Evolutionary conservation across 108 stramenopile species (phyloP), one percentile per base, ranked within the genome.

Genomic region (Fragilariopsis cylindrus): DNA sequence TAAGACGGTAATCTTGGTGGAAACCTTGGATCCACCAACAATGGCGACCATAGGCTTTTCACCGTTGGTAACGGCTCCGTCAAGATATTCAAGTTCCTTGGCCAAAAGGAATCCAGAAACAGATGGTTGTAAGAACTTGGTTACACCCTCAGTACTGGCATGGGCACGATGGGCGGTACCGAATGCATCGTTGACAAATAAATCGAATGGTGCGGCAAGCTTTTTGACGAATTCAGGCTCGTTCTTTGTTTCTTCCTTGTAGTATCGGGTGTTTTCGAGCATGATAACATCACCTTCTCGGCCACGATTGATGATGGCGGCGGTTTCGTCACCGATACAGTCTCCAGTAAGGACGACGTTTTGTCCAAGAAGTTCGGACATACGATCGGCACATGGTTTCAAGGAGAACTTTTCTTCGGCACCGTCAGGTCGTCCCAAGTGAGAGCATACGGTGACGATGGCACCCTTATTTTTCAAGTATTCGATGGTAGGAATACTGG

Each of bases 131-230:
- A 96, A 88, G 91, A 87, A 93, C 89, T 94, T 95, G 88, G 94
- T 93, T 40, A 99, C 98, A 81, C 99, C 99, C 88, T 99, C 98
- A 53, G 98, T 99, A 76, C 97, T 98, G 70, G 97, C 97, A 83
- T 99, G 99, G 69, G 98, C 99, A 76, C 99, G 97, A 90, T 99
- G 99, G 79, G 99, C 99, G 58, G 99, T 99, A 65, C 99, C 99
- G 82, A 99, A 99, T 63, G 99, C 99, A 81, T 99, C 99, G 87
- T 99, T 99, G 72, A 99, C 98, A 87, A 85, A 96, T 65, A 94
- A 57, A 86, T 99, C 92, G 86, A 92, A 92, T 64, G 92, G 90
- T 83, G 91, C 82, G 69, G 96, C 94, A 71, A 97, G 90, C 87
- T 94, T 96, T 87, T 95, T 89, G 49, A 92, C 94, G 82, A 94